A percentile compares a stretch with the other conserved stretches of the same genome.
Evolutionary conservation across 1,139 yeast species (phyloP).

Genomic region (Yamadazyma conglobata): DNA sequence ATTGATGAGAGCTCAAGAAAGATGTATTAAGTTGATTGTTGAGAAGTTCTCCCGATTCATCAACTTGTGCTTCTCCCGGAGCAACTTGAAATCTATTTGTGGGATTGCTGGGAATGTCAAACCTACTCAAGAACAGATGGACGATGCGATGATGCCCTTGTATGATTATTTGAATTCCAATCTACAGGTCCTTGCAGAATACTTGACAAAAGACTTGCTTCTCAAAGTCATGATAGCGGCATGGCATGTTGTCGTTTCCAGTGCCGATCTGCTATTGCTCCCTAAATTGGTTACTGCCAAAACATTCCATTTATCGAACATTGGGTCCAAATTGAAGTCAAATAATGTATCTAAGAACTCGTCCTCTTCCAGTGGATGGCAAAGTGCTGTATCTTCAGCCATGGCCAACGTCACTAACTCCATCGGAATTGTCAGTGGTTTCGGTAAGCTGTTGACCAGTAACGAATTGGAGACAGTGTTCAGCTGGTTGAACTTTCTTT

Average conservation of each 20-base stretch:
- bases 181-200: constrained; percentile 62
- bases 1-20: constrained; percentile 57
- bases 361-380: constrained; percentile 34
- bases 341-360: constrained; percentile 11
- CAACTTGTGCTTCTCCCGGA: constrained; percentile 39
- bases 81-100: constrained; percentile 50
- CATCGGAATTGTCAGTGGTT: constrained; percentile 43
- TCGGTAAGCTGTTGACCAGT: constrained; percentile 53
- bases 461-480: constrained; percentile 68
- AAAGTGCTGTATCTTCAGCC: constrained; percentile 46
- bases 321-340: constrained; percentile 18
- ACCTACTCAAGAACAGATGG: constrained; percentile 54
- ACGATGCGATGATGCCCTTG: constrained; percentile 69
- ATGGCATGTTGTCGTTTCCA: constrained; percentile 64
- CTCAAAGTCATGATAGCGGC: constrained; percentile 71
- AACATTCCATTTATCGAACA: constrained; percentile 27
- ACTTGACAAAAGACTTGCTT: constrained; percentile 55
- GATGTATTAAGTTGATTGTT: constrained; percentile 64
- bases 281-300: constrained; percentile 67
- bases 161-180: constrained; percentile 73
- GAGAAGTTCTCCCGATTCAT: constrained; percentile 52
- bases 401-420: constrained; percentile 47
- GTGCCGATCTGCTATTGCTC: constrained; percentile 65
- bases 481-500: constrained; percentile 65
- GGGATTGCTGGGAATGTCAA: constrained; percentile 44